Percentiles rank a stretch among this genome's conserved stretches.
These are phyloP conservation scores for Stagonosporopsis rhizophila DNA, from an alignment of 2,329 filamentous ascomycete species.

Conservation along the genomic window DNA sequence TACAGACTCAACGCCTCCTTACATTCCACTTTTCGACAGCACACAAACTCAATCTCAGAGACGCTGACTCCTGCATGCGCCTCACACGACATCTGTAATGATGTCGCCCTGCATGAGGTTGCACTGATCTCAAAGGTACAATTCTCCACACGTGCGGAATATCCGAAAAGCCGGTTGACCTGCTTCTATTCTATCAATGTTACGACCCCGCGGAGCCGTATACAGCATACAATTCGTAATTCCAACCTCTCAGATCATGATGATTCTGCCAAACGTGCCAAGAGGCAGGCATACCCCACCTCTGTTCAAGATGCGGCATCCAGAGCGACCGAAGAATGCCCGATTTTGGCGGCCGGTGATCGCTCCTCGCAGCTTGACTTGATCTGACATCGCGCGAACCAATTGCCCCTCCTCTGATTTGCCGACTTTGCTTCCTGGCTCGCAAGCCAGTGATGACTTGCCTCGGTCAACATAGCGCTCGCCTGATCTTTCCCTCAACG, in stretches of 20 bases:
- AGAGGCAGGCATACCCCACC: constrained; percentile 17
- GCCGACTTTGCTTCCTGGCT: constrained; percentile 19
- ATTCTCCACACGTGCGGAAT: constrained; percentile 10
- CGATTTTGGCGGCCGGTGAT: constrained; percentile 33
- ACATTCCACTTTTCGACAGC: constrained; percentile 4
- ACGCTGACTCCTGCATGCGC: constrained; percentile 8
- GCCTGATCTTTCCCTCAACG: constrained; percentile 23
- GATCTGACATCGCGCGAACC: constrained; percentile 28
- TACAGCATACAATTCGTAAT: constrained; percentile 3
- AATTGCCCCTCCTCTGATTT: constrained; percentile 10
- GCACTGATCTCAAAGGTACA: constrained; percentile 6
- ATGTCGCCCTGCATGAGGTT: constrained; percentile 16
- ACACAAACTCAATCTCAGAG: constrained; percentile 8
- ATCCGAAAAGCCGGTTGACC: constrained; percentile 13
- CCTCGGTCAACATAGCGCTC: constrained; percentile 22
- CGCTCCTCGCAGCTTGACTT: constrained; percentile 25
- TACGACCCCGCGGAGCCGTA: constrained; percentile 10
- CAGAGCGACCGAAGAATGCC: constrained; percentile 39
- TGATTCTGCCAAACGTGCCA: constrained; percentile 25
- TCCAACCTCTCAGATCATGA: constrained; percentile 20
- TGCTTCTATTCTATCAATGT: constrained; percentile 5
- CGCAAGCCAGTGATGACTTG: constrained; percentile 21
- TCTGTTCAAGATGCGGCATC: constrained; percentile 14
- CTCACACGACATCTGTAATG: constrained; percentile 10
- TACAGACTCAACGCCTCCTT: constrained; percentile 3